These are phyloP conservation scores for Rehmannia glutinosa DNA, from an alignment of 257 asterid genomes.

Conservation along the genomic window DNA sequence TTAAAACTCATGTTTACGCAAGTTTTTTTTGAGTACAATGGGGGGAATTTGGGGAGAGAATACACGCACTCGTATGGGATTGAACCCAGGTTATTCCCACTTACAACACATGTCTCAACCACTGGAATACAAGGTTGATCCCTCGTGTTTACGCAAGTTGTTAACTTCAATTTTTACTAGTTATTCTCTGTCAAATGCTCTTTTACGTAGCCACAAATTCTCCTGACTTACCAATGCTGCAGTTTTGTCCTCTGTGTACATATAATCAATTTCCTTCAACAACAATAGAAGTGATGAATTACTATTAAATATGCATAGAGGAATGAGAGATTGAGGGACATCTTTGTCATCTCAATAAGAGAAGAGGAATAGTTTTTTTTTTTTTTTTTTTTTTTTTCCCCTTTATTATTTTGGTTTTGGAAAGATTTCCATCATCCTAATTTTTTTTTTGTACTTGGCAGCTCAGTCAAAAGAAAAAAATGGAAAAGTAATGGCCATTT, in stretches of 20 bases:
- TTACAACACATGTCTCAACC: too few species aligned
- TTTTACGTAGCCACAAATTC: background rate
- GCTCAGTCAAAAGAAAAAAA: background rate
- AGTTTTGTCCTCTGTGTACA: background rate
- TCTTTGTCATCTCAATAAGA: background rate
- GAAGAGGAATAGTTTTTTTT: background rate
- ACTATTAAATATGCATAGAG: background rate
- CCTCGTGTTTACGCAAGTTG: too few species aligned
- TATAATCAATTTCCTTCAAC: background rate
- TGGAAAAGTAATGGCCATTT: background rate
- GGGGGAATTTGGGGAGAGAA: too few species aligned
- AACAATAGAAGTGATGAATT: background rate
- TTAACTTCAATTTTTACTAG: background rate
- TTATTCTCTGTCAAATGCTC: background rate
- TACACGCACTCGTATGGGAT: too few species aligned
- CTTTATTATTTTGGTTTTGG: background rate
- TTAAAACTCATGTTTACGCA: too few species aligned
- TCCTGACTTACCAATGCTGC: background rate
- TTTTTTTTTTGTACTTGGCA: background rate
- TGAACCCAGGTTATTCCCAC: too few species aligned
- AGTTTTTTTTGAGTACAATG: too few species aligned
- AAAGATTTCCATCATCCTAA: background rate
- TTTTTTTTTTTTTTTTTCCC: background rate
- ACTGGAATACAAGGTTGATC: too few species aligned
- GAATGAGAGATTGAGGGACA: background rate